These are phyloP conservation scores for Fusarium nematophilum DNA, from an alignment of 2,329 filamentous ascomycete genomes.

Conservation along the genomic window DNA sequence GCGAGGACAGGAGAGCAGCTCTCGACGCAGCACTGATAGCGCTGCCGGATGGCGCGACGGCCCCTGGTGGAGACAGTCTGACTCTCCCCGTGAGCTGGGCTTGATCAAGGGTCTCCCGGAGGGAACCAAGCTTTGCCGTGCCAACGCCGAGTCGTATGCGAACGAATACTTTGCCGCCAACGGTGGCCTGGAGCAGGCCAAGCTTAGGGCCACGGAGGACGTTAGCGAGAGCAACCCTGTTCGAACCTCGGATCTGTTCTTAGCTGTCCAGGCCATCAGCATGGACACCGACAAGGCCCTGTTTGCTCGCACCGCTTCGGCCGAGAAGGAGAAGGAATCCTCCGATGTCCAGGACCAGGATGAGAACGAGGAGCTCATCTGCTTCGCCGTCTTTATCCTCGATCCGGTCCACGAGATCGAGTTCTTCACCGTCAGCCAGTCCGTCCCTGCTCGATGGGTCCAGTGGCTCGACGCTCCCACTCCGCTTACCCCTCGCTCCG, in stretches of 20 bases:
- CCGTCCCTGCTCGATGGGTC: constrained; percentile 86
- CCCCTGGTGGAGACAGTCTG: constrained; percentile 90
- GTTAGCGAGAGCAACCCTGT: constrained; percentile 89
- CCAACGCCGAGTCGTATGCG: constrained; percentile 88
- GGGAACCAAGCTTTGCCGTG: constrained; percentile 90
- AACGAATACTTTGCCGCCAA: constrained; percentile 82
- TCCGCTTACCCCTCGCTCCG: constrained; percentile 65
- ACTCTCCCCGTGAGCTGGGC: constrained; percentile 79
- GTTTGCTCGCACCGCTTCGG: constrained; percentile 69
- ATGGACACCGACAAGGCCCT: constrained; percentile 73
- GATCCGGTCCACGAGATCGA: constrained; percentile 93
- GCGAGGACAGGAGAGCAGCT: constrained; percentile 86
- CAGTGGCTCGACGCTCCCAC: constrained; percentile 86
- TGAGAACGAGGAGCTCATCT: constrained; percentile 70
- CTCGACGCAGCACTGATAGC: constrained; percentile 69
- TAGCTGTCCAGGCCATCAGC: constrained; percentile 89
- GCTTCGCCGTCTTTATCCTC: constrained; percentile 82
- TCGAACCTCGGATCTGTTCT: constrained; percentile 92
- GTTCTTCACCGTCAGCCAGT: constrained; percentile 85
- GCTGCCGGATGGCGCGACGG: constrained; percentile 87
- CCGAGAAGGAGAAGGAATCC: constrained; percentile 66
- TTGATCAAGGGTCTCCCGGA: constrained; percentile 83
- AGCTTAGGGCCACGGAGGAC: constrained; percentile 80
- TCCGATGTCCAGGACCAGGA: constrained; percentile 63
- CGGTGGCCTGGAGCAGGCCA: constrained; percentile 84